Base-by-base conservation (phyloP, 305 asterid species). In the Fraxinus sp. region DNA sequence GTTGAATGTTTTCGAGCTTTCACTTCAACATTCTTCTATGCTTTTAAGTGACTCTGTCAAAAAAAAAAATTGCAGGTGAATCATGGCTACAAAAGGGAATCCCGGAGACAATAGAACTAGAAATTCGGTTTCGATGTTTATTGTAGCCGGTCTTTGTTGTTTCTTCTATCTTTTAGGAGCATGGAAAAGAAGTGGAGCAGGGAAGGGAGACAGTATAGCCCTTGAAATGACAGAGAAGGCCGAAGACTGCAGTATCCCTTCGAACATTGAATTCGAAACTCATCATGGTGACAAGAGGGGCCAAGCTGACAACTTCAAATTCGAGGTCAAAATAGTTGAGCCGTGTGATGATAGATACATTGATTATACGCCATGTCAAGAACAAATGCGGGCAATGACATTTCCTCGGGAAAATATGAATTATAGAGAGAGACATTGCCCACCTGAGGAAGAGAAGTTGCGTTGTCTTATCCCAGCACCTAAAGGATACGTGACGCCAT, bases 181-280 rank as follows among this genome's bases (percentile, higher is more conserved):
- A 66, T 89, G 92, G 92, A 86, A 89, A 66, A 87, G 80, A 81
- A 87, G 90, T 68, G 92, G 92, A 44, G 84, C 84, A 24, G 90
- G 90, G 24, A 89, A 86, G 86, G 92, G 92, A 81, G 92, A 89
- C 72, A 81, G 78, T 44, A 89, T 89, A 80, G 92, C 92, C 24
- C 78, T 82, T 7, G 83, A 82, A 70, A 86, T 88, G 77, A 87
- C 90, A 22, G 80, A 85, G 64, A 80, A 64, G 59, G 88, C 88
- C 18, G 84, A 85, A 24, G 86, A 82, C 36, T 88, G 91, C 33
- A 78, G 80, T 59, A 70, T 85, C 52, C 79, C 87, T 8, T 71
- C 89, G 11, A 87, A 85, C 81, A 80, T 88, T n/a, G 87, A 85
- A 79, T 81, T 83, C 36, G 86, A 88, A 82, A 88, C 88, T 32